These are phyloP conservation scores for Dacryopinax spathularia DNA, from an alignment of 768 basidiomycete species.

Conservation along the genomic window DNA sequence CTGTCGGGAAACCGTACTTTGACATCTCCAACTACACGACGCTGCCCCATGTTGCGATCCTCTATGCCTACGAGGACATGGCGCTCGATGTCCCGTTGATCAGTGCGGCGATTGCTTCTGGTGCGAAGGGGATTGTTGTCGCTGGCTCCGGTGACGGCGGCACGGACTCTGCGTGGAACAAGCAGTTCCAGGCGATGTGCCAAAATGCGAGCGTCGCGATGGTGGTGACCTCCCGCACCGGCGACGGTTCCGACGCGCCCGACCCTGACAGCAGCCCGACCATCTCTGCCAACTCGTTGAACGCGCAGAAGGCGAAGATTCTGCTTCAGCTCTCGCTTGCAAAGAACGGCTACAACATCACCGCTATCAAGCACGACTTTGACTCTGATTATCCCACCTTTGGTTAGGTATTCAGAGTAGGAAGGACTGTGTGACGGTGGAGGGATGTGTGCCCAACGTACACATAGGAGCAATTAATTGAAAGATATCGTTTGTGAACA, in stretches of 20 bases:
- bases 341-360: slow-evolving; percentile 2
- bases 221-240: neutral
- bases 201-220: neutral
- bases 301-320: slow-evolving; percentile 3
- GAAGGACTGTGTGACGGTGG: too few relatives aligned
- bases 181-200: neutral
- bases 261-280: neutral
- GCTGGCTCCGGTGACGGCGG: neutral
- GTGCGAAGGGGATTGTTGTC: neutral
- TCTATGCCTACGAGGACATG: slow-evolving; percentile 12
- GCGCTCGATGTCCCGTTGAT: neutral
- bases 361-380: neutral
- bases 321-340: slow-evolving; percentile 6
- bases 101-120: neutral
- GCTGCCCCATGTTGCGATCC: slow-evolving; percentile 14
- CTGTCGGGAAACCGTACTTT: slow-evolving; percentile 17
- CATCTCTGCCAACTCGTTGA: neutral
- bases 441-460: too few relatives aligned
- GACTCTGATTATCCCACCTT: neutral
- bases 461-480: too few relatives aligned
- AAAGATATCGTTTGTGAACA: too few relatives aligned
- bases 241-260: neutral
- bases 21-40: slow-evolving; percentile 8
- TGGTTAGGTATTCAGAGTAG: too few relatives aligned
- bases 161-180: neutral